phyloP scores from a whole-genome alignment of 2,329 filamentous ascomycete species.

The Trichoderma sp. region DNA sequence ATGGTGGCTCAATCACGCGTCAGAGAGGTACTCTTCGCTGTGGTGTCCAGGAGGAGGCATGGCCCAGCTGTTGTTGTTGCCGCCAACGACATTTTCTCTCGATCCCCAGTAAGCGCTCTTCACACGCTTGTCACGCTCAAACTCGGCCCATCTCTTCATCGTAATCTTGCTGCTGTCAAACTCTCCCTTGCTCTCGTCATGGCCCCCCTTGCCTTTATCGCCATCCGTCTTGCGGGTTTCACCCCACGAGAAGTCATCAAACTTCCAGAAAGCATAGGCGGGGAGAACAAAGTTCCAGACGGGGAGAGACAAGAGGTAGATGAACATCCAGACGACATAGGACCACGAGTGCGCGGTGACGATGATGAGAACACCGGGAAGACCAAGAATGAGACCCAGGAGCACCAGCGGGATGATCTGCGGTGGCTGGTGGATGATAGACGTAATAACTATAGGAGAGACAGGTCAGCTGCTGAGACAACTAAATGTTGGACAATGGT shows the following conservation, averaged over 20 bases:
- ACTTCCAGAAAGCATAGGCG: conserved; percentile 97
- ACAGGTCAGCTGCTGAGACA: neutral
- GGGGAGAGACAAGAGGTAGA: conserved; percentile 88
- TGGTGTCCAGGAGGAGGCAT: conserved; percentile 44
- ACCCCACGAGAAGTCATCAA: conserved; percentile 99
- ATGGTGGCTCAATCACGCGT: conserved; percentile 38
- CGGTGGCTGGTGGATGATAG: conserved; percentile 71
- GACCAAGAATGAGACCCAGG: conserved; percentile 83
- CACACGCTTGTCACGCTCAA: conserved; percentile 65
- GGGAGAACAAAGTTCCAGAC: conserved; percentile 98
- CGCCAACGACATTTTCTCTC: conserved; percentile 48
- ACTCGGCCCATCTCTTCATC: conserved; percentile 98
- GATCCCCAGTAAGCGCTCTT: conserved; percentile 51
- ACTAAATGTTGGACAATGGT: neutral
- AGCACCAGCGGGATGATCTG: conserved; percentile 90
- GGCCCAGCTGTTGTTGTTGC: conserved; percentile 42
- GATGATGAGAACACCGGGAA: conserved; percentile 87
- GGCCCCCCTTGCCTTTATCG: conserved; percentile 82
- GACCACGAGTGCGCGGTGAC: conserved; percentile 89
- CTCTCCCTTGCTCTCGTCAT: conserved; percentile 86
- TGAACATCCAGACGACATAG: conserved; percentile 95
- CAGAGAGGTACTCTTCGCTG: conserved; percentile 55
- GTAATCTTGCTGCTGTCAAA: conserved; percentile 99
- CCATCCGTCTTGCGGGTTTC: conserved; percentile 94
- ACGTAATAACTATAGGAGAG: conserved; percentile 65